Base-by-base conservation (phyloP, 345 rosid species). In the Eucalyptus camaldulensis region DNA sequence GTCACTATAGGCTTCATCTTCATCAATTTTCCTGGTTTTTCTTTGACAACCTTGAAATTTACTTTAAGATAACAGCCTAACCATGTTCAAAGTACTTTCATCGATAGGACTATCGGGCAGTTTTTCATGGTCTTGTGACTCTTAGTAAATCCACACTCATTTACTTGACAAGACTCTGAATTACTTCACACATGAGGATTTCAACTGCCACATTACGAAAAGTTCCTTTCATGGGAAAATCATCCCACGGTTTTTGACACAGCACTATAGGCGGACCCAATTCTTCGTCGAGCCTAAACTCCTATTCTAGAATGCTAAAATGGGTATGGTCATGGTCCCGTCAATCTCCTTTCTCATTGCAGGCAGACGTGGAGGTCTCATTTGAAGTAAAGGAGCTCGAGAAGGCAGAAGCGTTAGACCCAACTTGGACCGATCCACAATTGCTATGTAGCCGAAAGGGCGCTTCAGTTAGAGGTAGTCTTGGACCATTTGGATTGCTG, bases 401-500 rank as follows among this genome's bases (percentile, higher is more conserved):
- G 80, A 92, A 95, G 60, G 97, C 95, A 21, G 96, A 96, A 90
- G 86, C 69, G 83, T 86, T 95, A 33, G 90, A 95, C 40, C 94
- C 95, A 83, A 92, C 90, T 21, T 92, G 96, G 96, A 93, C 92
- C 9, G 90, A 95, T 86, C 94, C 98, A 81, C 95, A 93, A 45
- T 76, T 90, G 88, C 90, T 96, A 1, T 97, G 99, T 40, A 93
- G 94, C 87, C 87, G 86, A 86, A 91, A 91, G 89, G 92, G 91
- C 87, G 92, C 95, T 3, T 91, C 96, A 10, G 94, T 89, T 49
- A 91, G 49, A 88, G 93, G 97, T 49, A 88, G 91, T 49, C 10
- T 96, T 40, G 98, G 99, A 80, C 99, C 97, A 92, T 95, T 97
- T 90, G 98, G 99, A 65, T 80, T 97, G 72, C 92, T 93, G 90